These are phyloP conservation scores for Thozetella sp. DNA, from an alignment of 495 filamentous ascomycete genomes.

Conservation along the genomic window DNA sequence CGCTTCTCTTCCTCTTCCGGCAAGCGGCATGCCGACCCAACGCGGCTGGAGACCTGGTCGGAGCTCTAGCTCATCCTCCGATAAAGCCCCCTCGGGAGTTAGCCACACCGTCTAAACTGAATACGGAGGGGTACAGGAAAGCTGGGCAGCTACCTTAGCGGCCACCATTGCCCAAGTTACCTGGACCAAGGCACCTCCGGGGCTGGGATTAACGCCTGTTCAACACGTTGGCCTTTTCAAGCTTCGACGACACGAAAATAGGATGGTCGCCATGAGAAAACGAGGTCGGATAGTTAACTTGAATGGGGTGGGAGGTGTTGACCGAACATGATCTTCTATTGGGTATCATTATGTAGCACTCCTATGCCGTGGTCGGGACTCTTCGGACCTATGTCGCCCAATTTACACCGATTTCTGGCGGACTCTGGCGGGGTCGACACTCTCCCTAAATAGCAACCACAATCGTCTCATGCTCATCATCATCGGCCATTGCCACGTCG, in stretches of 20 bases:
- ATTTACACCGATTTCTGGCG: background rate
- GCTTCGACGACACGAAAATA: too few relatives aligned
- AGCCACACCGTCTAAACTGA: background rate
- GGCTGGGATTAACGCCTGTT: too few relatives aligned
- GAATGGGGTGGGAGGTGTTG: too few relatives aligned
- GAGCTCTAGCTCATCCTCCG: background rate
- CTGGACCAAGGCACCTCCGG: too few relatives aligned
- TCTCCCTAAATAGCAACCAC: too few relatives aligned
- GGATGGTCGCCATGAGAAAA: too few relatives aligned
- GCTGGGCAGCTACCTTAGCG: background rate
- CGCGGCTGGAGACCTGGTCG: background rate
- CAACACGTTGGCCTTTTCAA: too few relatives aligned
- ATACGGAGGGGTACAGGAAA: background rate
- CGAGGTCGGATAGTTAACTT: too few relatives aligned
- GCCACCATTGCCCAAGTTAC: too few relatives aligned
- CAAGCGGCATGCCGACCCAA: background rate
- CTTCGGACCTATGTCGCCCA: background rate
- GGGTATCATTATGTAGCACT: background rate
- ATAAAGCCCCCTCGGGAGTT: background rate
- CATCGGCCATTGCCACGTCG: constrained; percentile 3
- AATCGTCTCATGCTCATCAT: background rate
- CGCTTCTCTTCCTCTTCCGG: too few relatives aligned
- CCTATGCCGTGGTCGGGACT: background rate
- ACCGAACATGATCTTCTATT: background rate
- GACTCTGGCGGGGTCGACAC: too few relatives aligned